Evolutionary conservation across 495 filamentous ascomycete genomes (phyloP).

Genomic region (Aspergillus bertholletiae): DNA sequence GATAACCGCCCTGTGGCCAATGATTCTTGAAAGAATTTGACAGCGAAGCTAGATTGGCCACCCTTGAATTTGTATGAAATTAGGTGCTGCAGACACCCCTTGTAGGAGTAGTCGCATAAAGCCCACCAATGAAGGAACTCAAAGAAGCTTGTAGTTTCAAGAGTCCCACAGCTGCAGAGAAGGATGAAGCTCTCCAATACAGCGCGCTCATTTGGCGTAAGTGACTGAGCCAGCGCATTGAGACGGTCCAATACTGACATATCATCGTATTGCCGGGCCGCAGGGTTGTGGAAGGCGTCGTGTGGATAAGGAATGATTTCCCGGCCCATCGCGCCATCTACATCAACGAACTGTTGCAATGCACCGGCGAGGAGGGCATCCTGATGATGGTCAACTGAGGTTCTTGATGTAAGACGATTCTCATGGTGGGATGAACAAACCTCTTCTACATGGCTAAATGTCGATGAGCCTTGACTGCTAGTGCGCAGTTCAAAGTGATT

Average conservation of each 20-base stretch:
- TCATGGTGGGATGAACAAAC: slow-evolving; percentile 1
- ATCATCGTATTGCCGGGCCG: slow-evolving; percentile 15
- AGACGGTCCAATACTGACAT: slow-evolving; percentile 22
- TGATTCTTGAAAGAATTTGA: slow-evolving; percentile 23
- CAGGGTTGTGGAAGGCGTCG: slow-evolving; percentile 13
- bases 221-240: slow-evolving; percentile 10
- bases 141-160: slow-evolving; percentile 23
- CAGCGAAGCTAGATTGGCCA: slow-evolving; percentile 26
- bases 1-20: slow-evolving; percentile 13
- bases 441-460: slow-evolving; percentile 20
- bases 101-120: slow-evolving; percentile 16
- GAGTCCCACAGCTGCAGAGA: slow-evolving; percentile 17
- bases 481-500: slow-evolving; percentile 22
- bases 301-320: slow-evolving; percentile 20
- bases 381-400: no score
- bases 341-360: slow-evolving; percentile 18
- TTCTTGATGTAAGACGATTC: no score
- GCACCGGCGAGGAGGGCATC: background rate
- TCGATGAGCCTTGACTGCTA: background rate
- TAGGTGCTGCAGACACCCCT: slow-evolving; percentile 12
- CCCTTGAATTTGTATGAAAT: slow-evolving; percentile 23
- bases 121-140: slow-evolving; percentile 26
- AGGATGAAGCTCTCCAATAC: slow-evolving; percentile 18
- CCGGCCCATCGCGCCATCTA: slow-evolving; percentile 20
- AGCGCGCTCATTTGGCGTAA: slow-evolving; percentile 17